Percentiles rank a stretch among this genome's conserved stretches.
Conservation (phyloP, 441 rosid genomes). For the Biscutella laevigata region DNA sequence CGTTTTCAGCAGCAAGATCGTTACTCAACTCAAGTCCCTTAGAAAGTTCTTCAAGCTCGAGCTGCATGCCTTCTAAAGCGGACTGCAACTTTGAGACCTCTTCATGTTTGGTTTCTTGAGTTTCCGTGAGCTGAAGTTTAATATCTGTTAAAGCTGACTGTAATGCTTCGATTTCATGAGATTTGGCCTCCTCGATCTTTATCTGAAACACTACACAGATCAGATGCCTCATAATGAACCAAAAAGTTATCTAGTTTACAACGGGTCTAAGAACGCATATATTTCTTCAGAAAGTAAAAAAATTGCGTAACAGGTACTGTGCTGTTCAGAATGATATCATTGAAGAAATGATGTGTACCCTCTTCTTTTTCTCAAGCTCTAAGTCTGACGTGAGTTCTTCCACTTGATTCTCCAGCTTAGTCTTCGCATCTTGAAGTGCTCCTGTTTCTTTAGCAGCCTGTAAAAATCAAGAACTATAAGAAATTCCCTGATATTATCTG, state of each 20-base stretch:
- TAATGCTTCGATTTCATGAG: slow-evolving; percentile 58
- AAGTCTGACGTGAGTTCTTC: slow-evolving; percentile 69
- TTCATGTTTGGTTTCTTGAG: slow-evolving; percentile 55
- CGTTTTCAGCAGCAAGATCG: slow-evolving; percentile 31
- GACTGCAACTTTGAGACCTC: slow-evolving; percentile 68
- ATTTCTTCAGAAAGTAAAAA: not conserved
- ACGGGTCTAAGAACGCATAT: not conserved
- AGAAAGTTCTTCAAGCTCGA: slow-evolving; percentile 35
- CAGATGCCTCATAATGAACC: slow-evolving; percentile 19
- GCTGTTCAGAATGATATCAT: slow-evolving; percentile 5
- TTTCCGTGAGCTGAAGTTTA: slow-evolving; percentile 24
- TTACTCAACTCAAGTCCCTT: slow-evolving; percentile 30
- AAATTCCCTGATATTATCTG: not conserved
- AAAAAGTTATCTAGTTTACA: not conserved
- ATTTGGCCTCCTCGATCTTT: slow-evolving; percentile 54
- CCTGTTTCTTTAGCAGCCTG: slow-evolving; percentile 97
- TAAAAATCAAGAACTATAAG: slow-evolving; percentile 13
- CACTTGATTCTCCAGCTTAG: slow-evolving; percentile 76
- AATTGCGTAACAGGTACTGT: not conserved
- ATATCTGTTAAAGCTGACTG: slow-evolving; percentile 35
- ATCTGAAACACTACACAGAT: slow-evolving; percentile 15
- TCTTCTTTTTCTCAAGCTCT: slow-evolving; percentile 68
- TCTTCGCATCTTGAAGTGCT: slow-evolving; percentile 92
- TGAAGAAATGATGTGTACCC: slow-evolving; percentile 37
- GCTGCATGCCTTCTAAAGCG: slow-evolving; percentile 57